Conservation (phyloP, 192 early-diverging fungal species). For the Cetraspora pellucida region DNA sequence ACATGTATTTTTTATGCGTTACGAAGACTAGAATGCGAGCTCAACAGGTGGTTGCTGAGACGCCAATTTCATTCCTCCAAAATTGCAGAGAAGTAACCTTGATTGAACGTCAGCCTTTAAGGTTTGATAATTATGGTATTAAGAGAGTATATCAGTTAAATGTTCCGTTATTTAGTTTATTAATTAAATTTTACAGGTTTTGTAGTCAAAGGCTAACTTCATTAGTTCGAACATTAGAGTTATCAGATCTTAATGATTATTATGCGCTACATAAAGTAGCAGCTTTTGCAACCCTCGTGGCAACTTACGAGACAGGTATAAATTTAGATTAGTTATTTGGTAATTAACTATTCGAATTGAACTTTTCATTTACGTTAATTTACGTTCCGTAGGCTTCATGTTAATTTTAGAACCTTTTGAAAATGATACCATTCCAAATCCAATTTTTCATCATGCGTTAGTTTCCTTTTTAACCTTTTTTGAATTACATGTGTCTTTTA, state of each 20-base stretch:
- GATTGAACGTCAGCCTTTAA: slow-evolving; percentile 92
- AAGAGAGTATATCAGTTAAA: slow-evolving; percentile 22
- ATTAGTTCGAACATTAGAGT: slow-evolving; percentile 88
- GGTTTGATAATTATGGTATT: slow-evolving; percentile 36
- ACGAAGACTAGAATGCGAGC: slow-evolving; percentile 87
- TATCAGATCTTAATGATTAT: slow-evolving; percentile 89
- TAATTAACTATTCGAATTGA: not conserved
- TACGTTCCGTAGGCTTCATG: slow-evolving; percentile 64
- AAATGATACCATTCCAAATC: slow-evolving; percentile 95
- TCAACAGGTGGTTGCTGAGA: slow-evolving; percentile 97
- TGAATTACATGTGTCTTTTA: not conserved
- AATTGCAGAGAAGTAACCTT: slow-evolving; percentile 94
- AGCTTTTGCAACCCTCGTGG: slow-evolving; percentile 89
- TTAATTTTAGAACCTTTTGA: slow-evolving; percentile 97
- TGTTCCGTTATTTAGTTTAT: not conserved
- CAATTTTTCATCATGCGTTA: slow-evolving; percentile 84
- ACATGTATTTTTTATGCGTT: not conserved
- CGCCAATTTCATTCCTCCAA: slow-evolving; percentile 88
- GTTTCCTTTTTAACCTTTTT: not conserved
- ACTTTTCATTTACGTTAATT: not conserved
- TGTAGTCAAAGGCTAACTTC: slow-evolving; percentile 90
- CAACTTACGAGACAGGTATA: slow-evolving; percentile 90
- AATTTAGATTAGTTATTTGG: not conserved
- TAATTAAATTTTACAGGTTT: slow-evolving; percentile 52
- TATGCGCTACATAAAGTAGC: slow-evolving; percentile 84